Evolutionary conservation across 352 stramenopile genomes (phyloP).

Genomic region (Globisporangium apiculatum): DNA sequence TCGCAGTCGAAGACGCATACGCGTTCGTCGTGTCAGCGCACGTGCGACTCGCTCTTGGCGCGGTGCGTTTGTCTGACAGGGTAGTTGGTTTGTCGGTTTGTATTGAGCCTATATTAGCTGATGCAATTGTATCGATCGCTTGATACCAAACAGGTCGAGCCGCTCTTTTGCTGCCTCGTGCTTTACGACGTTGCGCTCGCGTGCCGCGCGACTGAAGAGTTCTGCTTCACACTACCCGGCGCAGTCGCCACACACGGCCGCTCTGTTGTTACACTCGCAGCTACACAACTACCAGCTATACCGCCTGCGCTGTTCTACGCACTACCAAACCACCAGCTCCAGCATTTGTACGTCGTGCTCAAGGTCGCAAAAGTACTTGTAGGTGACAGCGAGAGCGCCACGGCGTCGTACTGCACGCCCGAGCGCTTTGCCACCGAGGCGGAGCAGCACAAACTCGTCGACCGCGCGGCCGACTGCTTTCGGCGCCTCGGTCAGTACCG

Average conservation of each 20-base stretch:
- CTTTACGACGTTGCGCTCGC: slow-evolving; percentile 54
- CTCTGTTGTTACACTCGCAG: neutral
- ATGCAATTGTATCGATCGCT: neutral
- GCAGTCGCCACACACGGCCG: slow-evolving; percentile 8
- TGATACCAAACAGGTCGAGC: slow-evolving; percentile 35
- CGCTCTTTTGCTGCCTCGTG: slow-evolving; percentile 45
- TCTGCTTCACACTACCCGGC: slow-evolving; percentile 38
- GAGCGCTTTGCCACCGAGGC: slow-evolving; percentile 38
- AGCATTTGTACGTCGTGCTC: slow-evolving; percentile 54
- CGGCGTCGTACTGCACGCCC: slow-evolving; percentile 48
- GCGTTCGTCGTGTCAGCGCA: slow-evolving; percentile 33
- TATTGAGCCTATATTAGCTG: neutral
- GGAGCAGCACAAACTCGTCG: slow-evolving; percentile 54
- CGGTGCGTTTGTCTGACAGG: slow-evolving; percentile 17
- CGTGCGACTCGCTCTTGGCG: slow-evolving; percentile 45
- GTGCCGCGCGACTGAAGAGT: slow-evolving; percentile 59
- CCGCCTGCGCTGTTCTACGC: slow-evolving; percentile 46
- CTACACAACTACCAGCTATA: neutral
- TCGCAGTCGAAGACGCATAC: slow-evolving; percentile 43
- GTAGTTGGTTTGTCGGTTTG: neutral
- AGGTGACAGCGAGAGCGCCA: slow-evolving; percentile 46
- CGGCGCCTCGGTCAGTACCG: slow-evolving; percentile 42
- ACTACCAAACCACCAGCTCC: slow-evolving; percentile 34
- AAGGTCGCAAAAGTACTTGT: slow-evolving; percentile 59
- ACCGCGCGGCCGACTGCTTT: slow-evolving; percentile 36